These are phyloP conservation scores for Russula brevipes DNA, from an alignment of 768 basidiomycete genomes.

Conservation along the genomic window DNA sequence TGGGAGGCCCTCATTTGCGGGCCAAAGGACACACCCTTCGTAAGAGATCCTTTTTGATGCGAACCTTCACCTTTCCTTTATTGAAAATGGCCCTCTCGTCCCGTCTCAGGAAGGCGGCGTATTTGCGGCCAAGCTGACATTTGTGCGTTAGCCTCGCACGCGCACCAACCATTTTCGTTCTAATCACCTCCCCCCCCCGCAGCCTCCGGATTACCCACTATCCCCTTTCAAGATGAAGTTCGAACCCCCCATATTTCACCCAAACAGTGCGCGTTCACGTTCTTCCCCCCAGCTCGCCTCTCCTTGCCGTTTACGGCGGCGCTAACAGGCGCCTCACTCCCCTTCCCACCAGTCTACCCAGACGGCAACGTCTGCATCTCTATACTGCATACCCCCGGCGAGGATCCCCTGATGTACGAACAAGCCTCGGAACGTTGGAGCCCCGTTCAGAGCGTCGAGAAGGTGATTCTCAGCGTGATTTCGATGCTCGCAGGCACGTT, in stretches of 20 bases:
- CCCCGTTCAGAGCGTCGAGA: constrained; percentile 98
- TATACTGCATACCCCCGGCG: constrained; percentile 91
- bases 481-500: constrained; percentile 89
- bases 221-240: constrained; percentile 99
- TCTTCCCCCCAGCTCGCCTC: neutral
- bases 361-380: constrained; percentile 98
- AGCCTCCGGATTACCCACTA: constrained; percentile 93
- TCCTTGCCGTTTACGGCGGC: neutral
- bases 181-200: neutral
- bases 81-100: neutral
- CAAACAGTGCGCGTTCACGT: constrained; percentile 68
- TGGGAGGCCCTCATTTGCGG: constrained; percentile 96
- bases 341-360: constrained; percentile 65
- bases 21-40: constrained; percentile 92
- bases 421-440: constrained; percentile 95
- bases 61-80: neutral
- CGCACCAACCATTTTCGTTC: neutral
- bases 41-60: constrained; percentile 37
- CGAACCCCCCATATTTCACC: constrained; percentile 94
- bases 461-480: constrained; percentile 92
- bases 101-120: constrained; percentile 81
- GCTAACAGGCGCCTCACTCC: neutral
- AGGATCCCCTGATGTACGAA: constrained; percentile 91
- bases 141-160: constrained; percentile 53
- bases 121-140: constrained; percentile 86